Evolutionary conservation across 1,284 basidiomycete genomes (phyloP).

Genomic region (Mycena sp.): DNA sequence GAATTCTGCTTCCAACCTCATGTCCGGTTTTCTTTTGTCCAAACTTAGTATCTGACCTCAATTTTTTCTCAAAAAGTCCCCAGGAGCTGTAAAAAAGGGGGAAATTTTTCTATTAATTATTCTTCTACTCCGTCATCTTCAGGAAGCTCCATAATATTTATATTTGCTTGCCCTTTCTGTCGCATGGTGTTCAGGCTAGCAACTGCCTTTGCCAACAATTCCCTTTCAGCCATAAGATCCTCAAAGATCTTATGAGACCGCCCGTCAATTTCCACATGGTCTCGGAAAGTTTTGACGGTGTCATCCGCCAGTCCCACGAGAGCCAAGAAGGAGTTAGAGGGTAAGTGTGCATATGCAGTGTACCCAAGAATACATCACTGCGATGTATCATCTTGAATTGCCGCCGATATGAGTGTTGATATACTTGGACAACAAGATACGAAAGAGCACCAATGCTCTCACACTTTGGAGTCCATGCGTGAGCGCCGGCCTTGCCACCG

Average conservation of each 20-base stretch:
- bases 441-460: neutral
- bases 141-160: no score
- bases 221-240: neutral
- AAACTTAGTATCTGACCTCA: no score
- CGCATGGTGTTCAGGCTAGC: constrained; percentile 3
- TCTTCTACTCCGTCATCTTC: no score
- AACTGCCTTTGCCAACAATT: neutral
- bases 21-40: no score
- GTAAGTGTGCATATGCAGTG: neutral
- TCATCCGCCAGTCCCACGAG: neutral
- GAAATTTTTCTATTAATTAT: no score
- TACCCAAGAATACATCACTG: neutral
- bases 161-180: no score
- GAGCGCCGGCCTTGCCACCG: neutral
- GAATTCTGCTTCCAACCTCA: no score
- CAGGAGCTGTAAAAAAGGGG: no score
- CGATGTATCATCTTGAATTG: neutral
- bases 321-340: neutral
- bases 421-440: neutral
- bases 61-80: no score
- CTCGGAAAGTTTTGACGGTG: neutral
- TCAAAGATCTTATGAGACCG: neutral
- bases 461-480: neutral
- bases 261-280: neutral
- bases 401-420: no score